phyloP scores from a whole-genome alignment of 371 early-diverging fungal genomes.

The Rhizomucor miehei region DNA sequence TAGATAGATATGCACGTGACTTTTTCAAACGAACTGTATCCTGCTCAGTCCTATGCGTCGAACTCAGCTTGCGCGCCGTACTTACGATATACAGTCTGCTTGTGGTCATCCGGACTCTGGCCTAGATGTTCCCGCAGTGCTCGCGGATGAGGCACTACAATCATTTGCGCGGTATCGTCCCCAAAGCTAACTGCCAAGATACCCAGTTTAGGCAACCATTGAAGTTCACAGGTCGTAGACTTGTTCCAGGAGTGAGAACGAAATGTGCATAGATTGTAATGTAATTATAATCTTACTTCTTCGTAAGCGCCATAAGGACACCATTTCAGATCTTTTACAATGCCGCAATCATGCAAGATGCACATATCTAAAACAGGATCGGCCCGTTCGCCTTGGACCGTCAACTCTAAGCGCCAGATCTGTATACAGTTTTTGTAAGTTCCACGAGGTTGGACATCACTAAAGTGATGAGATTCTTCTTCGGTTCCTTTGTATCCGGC shows the following conservation, averaged over 20 bases:
- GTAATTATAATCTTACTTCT: slow-evolving; percentile 14
- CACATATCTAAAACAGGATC: slow-evolving; percentile 47
- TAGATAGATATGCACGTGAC: slow-evolving; percentile 13
- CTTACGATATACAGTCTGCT: slow-evolving; percentile 28
- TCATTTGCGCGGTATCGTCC: slow-evolving; percentile 50
- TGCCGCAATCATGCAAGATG: slow-evolving; percentile 58
- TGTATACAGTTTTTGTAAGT: slow-evolving; percentile 42
- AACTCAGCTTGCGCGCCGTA: not conserved
- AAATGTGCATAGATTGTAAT: not conserved
- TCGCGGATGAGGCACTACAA: slow-evolving; percentile 58
- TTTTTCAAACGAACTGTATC: slow-evolving; percentile 19
- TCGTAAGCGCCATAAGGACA: slow-evolving; percentile 51
- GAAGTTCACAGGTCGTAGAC: too few relatives aligned
- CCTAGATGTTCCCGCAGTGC: slow-evolving; percentile 17
- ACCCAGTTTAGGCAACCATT: slow-evolving; percentile 42
- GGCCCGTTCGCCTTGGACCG: slow-evolving; percentile 11
- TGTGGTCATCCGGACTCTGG: not conserved
- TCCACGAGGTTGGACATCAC: slow-evolving; percentile 19
- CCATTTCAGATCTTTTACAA: slow-evolving; percentile 56
- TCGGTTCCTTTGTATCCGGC: slow-evolving; percentile 51
- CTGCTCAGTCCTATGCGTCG: not conserved
- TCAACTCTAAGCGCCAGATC: slow-evolving; percentile 47
- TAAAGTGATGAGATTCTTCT: slow-evolving; percentile 41
- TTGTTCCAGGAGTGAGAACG: not conserved
- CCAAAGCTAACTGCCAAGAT: slow-evolving; percentile 55